Percentiles rank a stretch among this genome's conserved stretches.
Evolutionary conservation across 148 eudicot species (phyloP).

Genomic region (Persicaria tinctoria): DNA sequence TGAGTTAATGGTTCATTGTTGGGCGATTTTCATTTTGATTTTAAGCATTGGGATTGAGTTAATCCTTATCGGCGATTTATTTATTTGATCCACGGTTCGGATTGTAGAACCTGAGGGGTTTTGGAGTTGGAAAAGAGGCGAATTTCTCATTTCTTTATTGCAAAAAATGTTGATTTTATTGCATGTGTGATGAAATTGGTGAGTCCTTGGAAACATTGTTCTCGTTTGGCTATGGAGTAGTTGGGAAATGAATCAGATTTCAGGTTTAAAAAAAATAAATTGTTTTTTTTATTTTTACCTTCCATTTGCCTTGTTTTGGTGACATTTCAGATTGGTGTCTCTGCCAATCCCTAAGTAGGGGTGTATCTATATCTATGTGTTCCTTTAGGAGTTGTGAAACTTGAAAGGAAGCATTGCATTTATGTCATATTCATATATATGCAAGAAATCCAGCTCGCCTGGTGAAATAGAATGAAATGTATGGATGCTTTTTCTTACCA

Average conservation of each 20-base stretch:
- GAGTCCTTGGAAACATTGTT: background rate
- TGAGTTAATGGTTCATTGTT: background rate
- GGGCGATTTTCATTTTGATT: conserved; percentile 1
- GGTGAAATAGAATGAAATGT: background rate
- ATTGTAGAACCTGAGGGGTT: background rate
- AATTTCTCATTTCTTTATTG: background rate
- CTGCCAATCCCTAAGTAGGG: background rate
- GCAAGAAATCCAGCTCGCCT: background rate
- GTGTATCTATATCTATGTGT: background rate
- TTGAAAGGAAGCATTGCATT: background rate
- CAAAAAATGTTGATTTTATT: background rate
- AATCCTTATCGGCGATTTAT: background rate
- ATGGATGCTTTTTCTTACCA: background rate
- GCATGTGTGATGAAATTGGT: background rate
- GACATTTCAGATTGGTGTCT: background rate
- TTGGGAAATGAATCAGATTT: background rate
- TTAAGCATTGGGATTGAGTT: background rate
- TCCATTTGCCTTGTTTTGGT: conserved; percentile 6
- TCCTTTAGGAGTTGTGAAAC: background rate
- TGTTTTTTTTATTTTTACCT: background rate
- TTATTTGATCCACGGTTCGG: background rate
- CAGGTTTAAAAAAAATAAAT: background rate
- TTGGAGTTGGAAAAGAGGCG: background rate
- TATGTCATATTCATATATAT: background rate
- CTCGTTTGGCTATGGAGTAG: conserved; percentile 3